A percentile compares a stretch with the other conserved stretches of the same genome.
phyloP scores from a whole-genome alignment of 2,329 filamentous ascomycete genomes.

The Colletotrichum tanaceti region DNA sequence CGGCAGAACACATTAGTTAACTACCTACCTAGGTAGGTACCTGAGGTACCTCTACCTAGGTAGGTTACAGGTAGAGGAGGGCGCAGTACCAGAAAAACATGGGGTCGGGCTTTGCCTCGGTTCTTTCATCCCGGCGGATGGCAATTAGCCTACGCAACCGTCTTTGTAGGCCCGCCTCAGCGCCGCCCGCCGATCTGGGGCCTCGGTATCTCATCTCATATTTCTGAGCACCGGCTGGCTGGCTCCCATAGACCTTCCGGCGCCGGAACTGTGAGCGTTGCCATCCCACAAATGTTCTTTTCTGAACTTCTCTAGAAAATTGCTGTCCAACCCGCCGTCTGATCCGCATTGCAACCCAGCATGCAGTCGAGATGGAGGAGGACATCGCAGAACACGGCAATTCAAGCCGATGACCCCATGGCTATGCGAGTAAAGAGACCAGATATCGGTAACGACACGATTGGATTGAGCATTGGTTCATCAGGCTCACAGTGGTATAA shows the following conservation, averaged over 20 bases:
- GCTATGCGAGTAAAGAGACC: background rate
- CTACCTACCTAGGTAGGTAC: too few relatives aligned
- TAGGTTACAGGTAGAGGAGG: too few relatives aligned
- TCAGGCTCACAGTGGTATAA: background rate
- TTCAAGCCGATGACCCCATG: background rate
- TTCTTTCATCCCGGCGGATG: slow-evolving; percentile 9
- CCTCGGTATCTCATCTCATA: slow-evolving; percentile 23
- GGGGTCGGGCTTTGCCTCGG: slow-evolving; percentile 35
- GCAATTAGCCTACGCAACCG: background rate
- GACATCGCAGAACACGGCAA: background rate
- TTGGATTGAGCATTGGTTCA: background rate
- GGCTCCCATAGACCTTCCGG: background rate
- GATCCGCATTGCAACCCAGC: background rate
- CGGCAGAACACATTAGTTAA: too few relatives aligned
- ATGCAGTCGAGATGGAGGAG: background rate
- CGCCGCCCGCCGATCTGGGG: background rate
- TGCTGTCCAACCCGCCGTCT: background rate
- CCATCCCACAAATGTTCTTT: background rate
- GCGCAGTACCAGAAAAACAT: slow-evolving; percentile 30
- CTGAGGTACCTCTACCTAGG: too few relatives aligned
- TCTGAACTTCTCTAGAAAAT: background rate
- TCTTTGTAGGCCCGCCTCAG: background rate
- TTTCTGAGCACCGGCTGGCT: slow-evolving; percentile 5
- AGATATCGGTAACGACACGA: background rate
- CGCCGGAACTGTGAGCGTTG: background rate